Conservation (phyloP, 2,329 filamentous ascomycete genomes). For the Claviceps maximensis region DNA sequence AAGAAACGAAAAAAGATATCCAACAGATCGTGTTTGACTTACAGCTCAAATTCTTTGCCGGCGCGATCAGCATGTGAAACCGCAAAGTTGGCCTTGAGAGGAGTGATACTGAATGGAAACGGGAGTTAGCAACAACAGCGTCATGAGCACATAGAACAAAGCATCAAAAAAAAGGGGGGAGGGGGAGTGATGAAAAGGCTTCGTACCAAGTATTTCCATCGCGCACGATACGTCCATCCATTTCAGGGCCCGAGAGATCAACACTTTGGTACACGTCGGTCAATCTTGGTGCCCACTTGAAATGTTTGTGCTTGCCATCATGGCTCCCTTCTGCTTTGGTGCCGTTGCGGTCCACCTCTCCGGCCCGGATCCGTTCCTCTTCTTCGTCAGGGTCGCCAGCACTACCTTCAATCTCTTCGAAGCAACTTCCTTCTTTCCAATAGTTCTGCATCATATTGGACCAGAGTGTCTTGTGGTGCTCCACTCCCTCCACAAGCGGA, state of each 20-base stretch:
- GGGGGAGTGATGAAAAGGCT: background rate
- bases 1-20: background rate
- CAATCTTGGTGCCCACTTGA: constrained; percentile 88
- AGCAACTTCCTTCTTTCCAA: constrained; percentile 77
- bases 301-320: constrained; percentile 66
- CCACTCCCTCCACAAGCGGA: constrained; percentile 66
- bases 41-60: constrained; percentile 60
- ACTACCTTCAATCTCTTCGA: constrained; percentile 62
- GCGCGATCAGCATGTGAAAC: constrained; percentile 33
- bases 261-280: constrained; percentile 79
- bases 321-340: constrained; percentile 7
- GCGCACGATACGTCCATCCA: constrained; percentile 86
- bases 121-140: constrained; percentile 4
- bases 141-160: background rate
- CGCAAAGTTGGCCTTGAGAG: constrained; percentile 86
- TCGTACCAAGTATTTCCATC: constrained; percentile 72
- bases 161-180: background rate
- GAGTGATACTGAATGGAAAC: constrained; percentile 54
- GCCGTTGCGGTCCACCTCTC: constrained; percentile 24
- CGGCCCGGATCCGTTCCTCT: constrained; percentile 61
- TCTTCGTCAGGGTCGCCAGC: constrained; percentile 52
- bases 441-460: constrained; percentile 82
- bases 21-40: constrained; percentile 1
- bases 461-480: constrained; percentile 60
- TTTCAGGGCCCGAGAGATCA: constrained; percentile 63